Base-by-base conservation (phyloP, 2,329 filamentous ascomycete genomes). In the Pseudogymnoascus sp. region DNA sequence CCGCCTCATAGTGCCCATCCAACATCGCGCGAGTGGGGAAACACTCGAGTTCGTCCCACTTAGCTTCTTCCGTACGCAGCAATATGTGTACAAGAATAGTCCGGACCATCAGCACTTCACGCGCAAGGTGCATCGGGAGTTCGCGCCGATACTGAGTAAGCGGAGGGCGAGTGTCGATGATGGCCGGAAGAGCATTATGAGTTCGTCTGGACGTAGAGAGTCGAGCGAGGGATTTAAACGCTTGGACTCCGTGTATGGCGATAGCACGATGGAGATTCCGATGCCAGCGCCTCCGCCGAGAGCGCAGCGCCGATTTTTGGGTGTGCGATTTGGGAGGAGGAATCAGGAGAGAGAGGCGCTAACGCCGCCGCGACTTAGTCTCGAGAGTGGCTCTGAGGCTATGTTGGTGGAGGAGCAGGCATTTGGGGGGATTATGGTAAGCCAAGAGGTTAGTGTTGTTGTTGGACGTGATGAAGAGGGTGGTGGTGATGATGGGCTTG, bases 1-100 rank as follows among this genome's bases (percentile, higher is more conserved):
- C 70, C 80, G 80, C 50, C 74, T 85, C 14, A 79, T 89, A 41
- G 80, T 86, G 16, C 83, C 83, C 1, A 83, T 89, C 28, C 83
- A 88, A 65, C 77, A 78, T 14, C 78, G 77, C 35, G 71, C 82
- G 7, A 74, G 75, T 2, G 79, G 79, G 20, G 74, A 79, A 1
- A 78, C 78, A 28, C 81, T 83, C 67, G 77, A 80, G 61, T 87
- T 87, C 65, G 77, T 81, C 1, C 85, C 87, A 0, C 74, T 89
- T 30, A 80, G 75, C 47, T 84, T 89, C 65, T 89, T 89, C 75
- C 85, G 83, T 65, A 76, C 81, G 6, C 85, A 86, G 62, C 87
- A 90, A 71, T 80, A 86, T 64, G 79, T 83, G 0, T 81, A 85
- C 66, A 76, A 79, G 28, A 78, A 78, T 63, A 77, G 79, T 33